A percentile compares a stretch with the other conserved stretches of the same genome.
These are phyloP conservation scores for Salinomyces thailandicus DNA, from an alignment of 2,329 filamentous ascomycete genomes.

Conservation along the genomic window DNA sequence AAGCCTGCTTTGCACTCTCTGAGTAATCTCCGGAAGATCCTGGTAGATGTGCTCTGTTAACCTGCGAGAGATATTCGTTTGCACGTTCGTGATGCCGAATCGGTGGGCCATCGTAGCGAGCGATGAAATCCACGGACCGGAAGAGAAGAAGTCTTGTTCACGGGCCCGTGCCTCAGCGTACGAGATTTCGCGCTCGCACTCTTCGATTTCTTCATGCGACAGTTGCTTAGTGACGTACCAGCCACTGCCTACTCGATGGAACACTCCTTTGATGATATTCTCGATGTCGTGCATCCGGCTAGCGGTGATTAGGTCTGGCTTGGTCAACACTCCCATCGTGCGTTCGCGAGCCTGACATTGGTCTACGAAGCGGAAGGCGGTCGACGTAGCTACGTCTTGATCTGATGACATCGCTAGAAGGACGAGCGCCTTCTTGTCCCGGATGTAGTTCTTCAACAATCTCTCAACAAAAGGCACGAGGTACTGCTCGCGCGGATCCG, in stretches of 20 bases:
- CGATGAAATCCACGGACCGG: slow-evolving; percentile 35
- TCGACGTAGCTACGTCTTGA: slow-evolving; percentile 64
- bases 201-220: slow-evolving; percentile 41
- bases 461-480: slow-evolving; percentile 61
- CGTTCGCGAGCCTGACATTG: slow-evolving; percentile 31
- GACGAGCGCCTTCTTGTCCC: slow-evolving; percentile 55
- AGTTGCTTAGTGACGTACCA: slow-evolving; percentile 68
- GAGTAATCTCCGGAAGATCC: slow-evolving; percentile 32
- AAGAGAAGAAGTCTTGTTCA: slow-evolving; percentile 43
- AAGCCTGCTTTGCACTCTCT: slow-evolving; percentile 39
- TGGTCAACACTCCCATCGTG: slow-evolving; percentile 58
- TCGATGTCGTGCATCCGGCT: slow-evolving; percentile 20
- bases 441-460: slow-evolving; percentile 59
- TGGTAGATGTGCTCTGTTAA: slow-evolving; percentile 37
- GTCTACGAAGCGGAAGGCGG: slow-evolving; percentile 53
- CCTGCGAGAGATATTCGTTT: slow-evolving; percentile 37
- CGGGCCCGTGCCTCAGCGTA: slow-evolving; percentile 39
- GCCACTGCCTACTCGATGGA: slow-evolving; percentile 53
- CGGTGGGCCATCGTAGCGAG: slow-evolving; percentile 32
- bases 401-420: slow-evolving; percentile 56
- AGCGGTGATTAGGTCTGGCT: slow-evolving; percentile 59
- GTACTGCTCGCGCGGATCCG: slow-evolving; percentile 51
- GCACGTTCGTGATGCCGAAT: slow-evolving; percentile 45
- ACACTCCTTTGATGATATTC: slow-evolving; percentile 43
- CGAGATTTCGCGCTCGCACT: slow-evolving; percentile 22